Base-by-base conservation (phyloP, 208 protist species). In the Entamoeba histolytica region DNA sequence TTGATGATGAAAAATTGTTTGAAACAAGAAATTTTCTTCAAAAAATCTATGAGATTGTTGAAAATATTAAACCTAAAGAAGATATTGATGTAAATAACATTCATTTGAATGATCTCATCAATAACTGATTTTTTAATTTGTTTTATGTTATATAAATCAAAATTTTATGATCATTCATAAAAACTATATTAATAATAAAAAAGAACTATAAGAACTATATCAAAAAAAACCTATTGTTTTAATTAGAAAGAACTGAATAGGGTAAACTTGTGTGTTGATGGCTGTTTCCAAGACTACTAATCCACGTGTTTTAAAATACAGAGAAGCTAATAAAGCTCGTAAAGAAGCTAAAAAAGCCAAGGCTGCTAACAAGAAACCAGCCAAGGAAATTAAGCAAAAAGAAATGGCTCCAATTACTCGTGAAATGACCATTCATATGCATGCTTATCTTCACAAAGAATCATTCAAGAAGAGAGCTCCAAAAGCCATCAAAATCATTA, bases 401-500 rank as follows among this genome's bases (percentile, higher is more conserved):
- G 61, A 78, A 78, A 39, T 78, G 8, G 61, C 61, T 7, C 61
- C 91, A 92, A 10, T 92, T 1, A 92, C 91, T 19, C 15, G 31
- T 23, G 91, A 92, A 39, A n/a, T 92, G 50, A 92, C 91, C 50
- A 47, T 92, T 23, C 31, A 92, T 10, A 31, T 92, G 19, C 91
- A 92, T 5, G 6, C 28, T 8, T n/a, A 47, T 92, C 17, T 92
- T 23, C 91, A 92, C 4, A 69, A 69, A n/a, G 55, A 73, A 35
- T 23, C 28, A 47, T 92, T 92, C 55, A 92, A 92, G 55, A 23
- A 92, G 6, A 92, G 91, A 92, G 91, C 91, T 8, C 91, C 91
- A 92, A 92, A 69, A 4, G 91, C 91, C 50, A 92, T 92, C 28
- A 92, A 92, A n/a, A 35, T 69, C 55, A 92, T 92, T 39, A 92